Evolutionary conservation across 257 asterid genomes (phyloP).

Genomic region (Ilex aquifolium): DNA sequence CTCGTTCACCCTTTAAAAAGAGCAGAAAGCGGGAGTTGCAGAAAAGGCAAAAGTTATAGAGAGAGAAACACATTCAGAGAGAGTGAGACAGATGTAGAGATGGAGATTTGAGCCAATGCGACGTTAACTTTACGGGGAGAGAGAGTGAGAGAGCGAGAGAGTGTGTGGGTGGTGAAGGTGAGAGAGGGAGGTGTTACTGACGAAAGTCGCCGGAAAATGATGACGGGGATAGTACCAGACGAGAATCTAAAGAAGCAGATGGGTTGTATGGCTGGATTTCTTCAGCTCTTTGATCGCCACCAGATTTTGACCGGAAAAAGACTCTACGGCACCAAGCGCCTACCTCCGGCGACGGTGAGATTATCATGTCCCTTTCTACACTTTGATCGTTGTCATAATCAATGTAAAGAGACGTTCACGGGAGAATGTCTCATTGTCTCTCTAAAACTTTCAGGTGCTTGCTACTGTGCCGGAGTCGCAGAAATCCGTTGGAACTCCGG

Average conservation of each 20-base stretch:
- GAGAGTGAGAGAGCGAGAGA: background rate
- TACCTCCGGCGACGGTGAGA: conserved; percentile 43
- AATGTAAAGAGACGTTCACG: background rate
- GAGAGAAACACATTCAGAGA: conserved; percentile 8
- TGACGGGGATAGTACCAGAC: conserved; percentile 34
- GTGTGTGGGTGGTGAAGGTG: background rate
- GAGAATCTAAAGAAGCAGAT: conserved; percentile 49
- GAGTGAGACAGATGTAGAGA: conserved; percentile 1
- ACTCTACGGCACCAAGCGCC: conserved; percentile 50
- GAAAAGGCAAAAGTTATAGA: conserved; percentile 15
- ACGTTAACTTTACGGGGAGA: conserved; percentile 2
- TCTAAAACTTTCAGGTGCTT: conserved; percentile 24
- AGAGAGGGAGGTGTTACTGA: background rate
- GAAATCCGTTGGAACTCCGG: conserved; percentile 47
- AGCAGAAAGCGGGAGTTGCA: conserved; percentile 75
- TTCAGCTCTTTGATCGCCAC: conserved; percentile 76
- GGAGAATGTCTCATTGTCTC: background rate
- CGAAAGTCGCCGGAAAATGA: conserved; percentile 16
- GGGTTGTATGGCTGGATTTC: conserved; percentile 49
- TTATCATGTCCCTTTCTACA: background rate
- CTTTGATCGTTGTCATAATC: background rate
- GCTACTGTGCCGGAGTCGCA: conserved; percentile 53
- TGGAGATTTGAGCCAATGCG: conserved; percentile 19
- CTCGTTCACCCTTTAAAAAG: conserved; percentile 41
- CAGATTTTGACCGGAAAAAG: conserved; percentile 58